A percentile compares a stretch with the other conserved stretches of the same genome.
Evolutionary conservation across 2,329 filamentous ascomycete species (phyloP).

Genomic region (Fusarium gaditjirri): DNA sequence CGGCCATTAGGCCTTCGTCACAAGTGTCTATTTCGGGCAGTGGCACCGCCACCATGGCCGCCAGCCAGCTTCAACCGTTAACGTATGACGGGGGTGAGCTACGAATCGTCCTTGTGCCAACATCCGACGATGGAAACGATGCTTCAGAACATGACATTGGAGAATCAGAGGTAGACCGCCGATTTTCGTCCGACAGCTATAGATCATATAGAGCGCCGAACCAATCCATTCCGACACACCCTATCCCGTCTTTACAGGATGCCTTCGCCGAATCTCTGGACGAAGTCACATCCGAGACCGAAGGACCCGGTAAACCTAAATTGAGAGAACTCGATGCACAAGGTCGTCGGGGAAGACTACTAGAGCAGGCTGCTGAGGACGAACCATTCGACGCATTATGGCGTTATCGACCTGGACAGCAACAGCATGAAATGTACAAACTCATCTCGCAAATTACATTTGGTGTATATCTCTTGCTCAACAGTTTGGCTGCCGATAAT

Average conservation of each 20-base stretch:
- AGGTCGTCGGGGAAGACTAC: slow-evolving; percentile 71
- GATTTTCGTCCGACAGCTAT: slow-evolving; percentile 36
- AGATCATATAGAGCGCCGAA: slow-evolving; percentile 37
- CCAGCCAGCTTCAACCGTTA: slow-evolving; percentile 45
- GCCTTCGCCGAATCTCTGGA: slow-evolving; percentile 85
- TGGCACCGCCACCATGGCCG: slow-evolving; percentile 45
- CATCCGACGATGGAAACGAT: slow-evolving; percentile 32
- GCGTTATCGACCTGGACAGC: slow-evolving; percentile 79
- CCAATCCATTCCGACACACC: slow-evolving; percentile 62
- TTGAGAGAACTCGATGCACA: slow-evolving; percentile 66
- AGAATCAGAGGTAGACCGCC: slow-evolving; percentile 27
- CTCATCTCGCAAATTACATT: slow-evolving; percentile 93
- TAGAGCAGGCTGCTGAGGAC: slow-evolving; percentile 75
- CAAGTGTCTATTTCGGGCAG: slow-evolving; percentile 39
- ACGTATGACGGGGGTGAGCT: slow-evolving; percentile 44
- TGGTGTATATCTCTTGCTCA: slow-evolving; percentile 87
- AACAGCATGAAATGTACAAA: slow-evolving; percentile 89
- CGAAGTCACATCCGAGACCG: slow-evolving; percentile 68
- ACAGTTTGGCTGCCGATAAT: slow-evolving; percentile 88
- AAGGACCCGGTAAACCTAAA: slow-evolving; percentile 60
- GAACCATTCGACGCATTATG: slow-evolving; percentile 78
- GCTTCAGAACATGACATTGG: slow-evolving; percentile 12
- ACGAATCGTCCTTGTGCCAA: slow-evolving; percentile 47
- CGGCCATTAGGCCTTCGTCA: slow-evolving; percentile 39
- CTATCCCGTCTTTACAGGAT: slow-evolving; percentile 79